Percentiles rank a stretch among this genome's conserved stretches.
These are phyloP conservation scores for Zymoseptoria pseudotritici DNA, from an alignment of 2,329 filamentous ascomycete species.

Conservation along the genomic window DNA sequence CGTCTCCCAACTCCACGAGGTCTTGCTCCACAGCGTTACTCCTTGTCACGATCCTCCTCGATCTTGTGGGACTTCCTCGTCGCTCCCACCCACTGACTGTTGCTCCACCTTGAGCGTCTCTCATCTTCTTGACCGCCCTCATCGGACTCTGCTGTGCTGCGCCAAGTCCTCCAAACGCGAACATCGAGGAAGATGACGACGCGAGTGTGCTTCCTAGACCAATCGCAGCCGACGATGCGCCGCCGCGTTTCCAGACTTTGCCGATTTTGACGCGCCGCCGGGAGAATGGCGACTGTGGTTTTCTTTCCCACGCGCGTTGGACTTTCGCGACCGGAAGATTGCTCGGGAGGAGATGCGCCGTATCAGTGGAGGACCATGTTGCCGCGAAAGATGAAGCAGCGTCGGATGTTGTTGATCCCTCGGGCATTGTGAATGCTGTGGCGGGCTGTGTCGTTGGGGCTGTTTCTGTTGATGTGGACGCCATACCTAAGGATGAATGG, in stretches of 20 bases:
- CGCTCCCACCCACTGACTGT: conserved; percentile 23
- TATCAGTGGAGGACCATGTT: conserved; percentile 36
- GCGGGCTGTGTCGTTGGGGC: not conserved
- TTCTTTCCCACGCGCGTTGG: conserved; percentile 44
- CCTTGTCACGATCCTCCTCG: conserved; percentile 26
- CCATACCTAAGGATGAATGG: not conserved
- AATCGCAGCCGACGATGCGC: not conserved
- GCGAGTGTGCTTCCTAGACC: not conserved
- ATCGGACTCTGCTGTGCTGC: conserved; percentile 25
- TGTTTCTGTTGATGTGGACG: not conserved
- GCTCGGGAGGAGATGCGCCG: conserved; percentile 34
- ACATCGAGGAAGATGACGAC: not conserved
- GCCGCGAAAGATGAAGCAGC: not conserved
- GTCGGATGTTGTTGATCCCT: not conserved
- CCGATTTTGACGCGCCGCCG: conserved; percentile 26
- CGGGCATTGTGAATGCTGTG: not conserved
- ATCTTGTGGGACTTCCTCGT: conserved; percentile 18
- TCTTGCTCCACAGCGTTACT: conserved; percentile 13
- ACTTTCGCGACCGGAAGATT: conserved; percentile 36
- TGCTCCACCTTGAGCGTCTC: conserved; percentile 20
- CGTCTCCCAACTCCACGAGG: conserved; percentile 19
- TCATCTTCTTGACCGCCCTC: conserved; percentile 40
- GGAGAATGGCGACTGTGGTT: conserved; percentile 36
- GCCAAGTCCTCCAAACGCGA: not conserved
- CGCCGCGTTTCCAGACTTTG: conserved; percentile 41